A percentile compares a stretch with the other conserved stretches of the same genome.
Conservation (phyloP, 164 flowering plant species). For the Vitis amurensis region DNA sequence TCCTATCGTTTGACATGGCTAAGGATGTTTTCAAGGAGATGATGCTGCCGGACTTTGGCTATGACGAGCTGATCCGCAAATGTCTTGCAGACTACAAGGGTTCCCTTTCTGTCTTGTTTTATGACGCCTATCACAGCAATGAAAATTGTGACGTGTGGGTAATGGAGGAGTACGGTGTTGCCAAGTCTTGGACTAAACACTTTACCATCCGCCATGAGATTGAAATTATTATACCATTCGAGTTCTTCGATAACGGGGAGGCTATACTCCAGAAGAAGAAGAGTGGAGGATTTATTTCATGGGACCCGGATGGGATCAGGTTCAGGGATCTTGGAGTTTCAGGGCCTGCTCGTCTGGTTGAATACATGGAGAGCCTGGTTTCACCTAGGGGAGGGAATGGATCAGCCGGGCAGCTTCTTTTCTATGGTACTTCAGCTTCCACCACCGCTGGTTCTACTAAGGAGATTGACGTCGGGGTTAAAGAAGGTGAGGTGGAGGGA, state of each 20-base stretch:
- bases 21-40: no score
- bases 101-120: background rate
- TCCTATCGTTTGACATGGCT: background rate
- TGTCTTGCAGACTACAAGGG: background rate
- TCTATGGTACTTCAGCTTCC: no score
- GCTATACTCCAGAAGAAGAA: background rate
- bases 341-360: background rate
- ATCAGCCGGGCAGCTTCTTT: background rate
- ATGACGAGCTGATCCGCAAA: background rate
- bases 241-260: background rate
- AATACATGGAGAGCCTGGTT: background rate
- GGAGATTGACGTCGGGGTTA: no score
- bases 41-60: no score
- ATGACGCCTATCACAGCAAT: background rate
- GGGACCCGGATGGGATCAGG: background rate
- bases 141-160: background rate
- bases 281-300: background rate
- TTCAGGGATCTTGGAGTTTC: background rate
- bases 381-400: background rate
- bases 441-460: no score
- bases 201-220: background rate
- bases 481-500: no score
- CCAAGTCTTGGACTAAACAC: background rate
- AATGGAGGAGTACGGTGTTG: conserved; percentile 1
- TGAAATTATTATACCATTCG: background rate